These are phyloP conservation scores for Punica granatum DNA, from an alignment of 345 rosid genomes.

Conservation along the genomic window DNA sequence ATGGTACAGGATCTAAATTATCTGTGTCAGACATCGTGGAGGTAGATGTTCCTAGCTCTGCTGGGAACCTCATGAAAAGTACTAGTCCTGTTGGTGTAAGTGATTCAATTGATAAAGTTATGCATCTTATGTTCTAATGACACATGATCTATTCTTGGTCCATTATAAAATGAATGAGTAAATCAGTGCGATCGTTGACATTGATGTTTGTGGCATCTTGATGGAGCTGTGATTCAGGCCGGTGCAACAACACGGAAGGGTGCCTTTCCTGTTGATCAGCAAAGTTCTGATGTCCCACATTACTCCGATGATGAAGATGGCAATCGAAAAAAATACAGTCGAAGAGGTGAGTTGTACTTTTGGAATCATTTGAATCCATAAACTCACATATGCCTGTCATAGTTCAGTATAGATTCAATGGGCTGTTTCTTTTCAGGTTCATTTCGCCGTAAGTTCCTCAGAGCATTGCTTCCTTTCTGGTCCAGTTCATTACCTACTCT, in stretches of 20 bases:
- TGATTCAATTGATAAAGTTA: constrained; percentile 13
- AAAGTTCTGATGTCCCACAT: constrained; percentile 70
- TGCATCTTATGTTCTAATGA: constrained; percentile 3
- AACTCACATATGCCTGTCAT: background rate
- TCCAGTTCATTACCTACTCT: constrained; percentile 92
- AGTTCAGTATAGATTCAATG: background rate
- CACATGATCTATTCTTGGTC: constrained; percentile 1
- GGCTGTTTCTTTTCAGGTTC: constrained; percentile 45
- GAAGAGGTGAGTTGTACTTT: constrained; percentile 59
- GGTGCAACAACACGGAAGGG: constrained; percentile 83
- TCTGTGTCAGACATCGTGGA: constrained; percentile 73
- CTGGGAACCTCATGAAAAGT: constrained; percentile 56
- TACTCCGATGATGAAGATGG: constrained; percentile 97
- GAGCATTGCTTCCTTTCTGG: constrained; percentile 97
- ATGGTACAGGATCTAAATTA: constrained; percentile 36
- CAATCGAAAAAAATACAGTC: constrained; percentile 65
- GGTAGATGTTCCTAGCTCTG: constrained; percentile 72
- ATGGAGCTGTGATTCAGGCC: constrained; percentile 33
- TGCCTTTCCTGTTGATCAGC: constrained; percentile 59
- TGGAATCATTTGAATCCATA: background rate
- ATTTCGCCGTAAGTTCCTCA: constrained; percentile 75
- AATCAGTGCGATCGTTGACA: background rate
- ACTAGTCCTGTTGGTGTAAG: constrained; percentile 80
- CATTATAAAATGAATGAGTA: background rate
- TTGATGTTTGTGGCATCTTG: background rate